These are phyloP conservation scores for Mortierella antarctica DNA, from an alignment of 192 early-diverging fungal species.

Conservation along the genomic window DNA sequence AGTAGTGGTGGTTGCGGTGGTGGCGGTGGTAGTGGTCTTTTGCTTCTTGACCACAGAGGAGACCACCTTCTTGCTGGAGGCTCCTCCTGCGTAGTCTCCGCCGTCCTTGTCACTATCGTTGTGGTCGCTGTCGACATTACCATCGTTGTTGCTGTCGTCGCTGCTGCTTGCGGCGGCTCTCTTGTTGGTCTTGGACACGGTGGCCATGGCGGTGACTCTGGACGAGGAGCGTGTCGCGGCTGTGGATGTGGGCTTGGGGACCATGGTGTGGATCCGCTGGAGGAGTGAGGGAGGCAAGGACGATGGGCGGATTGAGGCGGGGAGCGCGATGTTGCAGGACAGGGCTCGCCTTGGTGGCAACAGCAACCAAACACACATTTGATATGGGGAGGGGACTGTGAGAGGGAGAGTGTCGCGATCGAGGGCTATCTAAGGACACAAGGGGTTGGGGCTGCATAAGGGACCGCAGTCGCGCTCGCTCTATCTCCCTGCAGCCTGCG, in stretches of 20 bases:
- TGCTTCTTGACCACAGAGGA: background rate
- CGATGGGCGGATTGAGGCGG: background rate
- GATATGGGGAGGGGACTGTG: background rate
- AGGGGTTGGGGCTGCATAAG: too few species aligned
- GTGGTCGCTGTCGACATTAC: background rate
- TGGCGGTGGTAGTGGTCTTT: background rate
- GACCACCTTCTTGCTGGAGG: background rate
- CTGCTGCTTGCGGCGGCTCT: background rate
- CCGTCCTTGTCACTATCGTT: background rate
- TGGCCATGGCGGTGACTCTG: background rate
- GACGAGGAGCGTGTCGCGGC: background rate
- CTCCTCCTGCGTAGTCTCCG: conserved; percentile 3
- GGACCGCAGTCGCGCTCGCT: too few species aligned
- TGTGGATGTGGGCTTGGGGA: conserved; percentile 6
- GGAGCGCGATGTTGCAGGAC: background rate
- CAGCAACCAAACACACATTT: conserved; percentile 9
- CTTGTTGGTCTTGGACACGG: conserved; percentile 5
- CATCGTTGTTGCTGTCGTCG: background rate
- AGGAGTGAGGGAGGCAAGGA: background rate
- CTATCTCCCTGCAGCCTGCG: background rate
- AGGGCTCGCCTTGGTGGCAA: conserved; percentile 34
- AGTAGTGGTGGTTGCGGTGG: background rate
- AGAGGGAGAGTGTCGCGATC: background rate
- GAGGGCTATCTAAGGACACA: too few species aligned
- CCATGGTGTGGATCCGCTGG: conserved; percentile 5